Base-by-base conservation (phyloP, 140 eudicot species). In the Stevia rebaudiana region DNA sequence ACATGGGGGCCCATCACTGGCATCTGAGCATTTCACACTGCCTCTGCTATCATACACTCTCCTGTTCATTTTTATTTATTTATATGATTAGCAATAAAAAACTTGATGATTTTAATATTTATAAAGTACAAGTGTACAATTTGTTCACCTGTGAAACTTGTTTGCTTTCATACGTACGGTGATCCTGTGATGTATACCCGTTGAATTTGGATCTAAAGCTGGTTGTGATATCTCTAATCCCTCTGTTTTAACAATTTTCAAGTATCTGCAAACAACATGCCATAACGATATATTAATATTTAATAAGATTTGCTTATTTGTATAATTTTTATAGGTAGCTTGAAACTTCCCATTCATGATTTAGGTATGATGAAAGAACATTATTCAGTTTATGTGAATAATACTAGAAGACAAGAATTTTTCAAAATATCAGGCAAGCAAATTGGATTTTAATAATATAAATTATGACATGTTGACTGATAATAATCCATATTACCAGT, bases 111-210 rank as follows among this genome's bases (percentile, higher is more conserved):
- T 31, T 28, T 37, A 25, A 24, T 8, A 21, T 41, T 43, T 11
- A 56, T 31, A 11, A 50, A 48, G 30, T 19, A 40, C 11, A 30
- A 30, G 42, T 68, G 49, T 60, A 44, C 19, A 43, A 56, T 11
- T 17, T 10, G 42, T 51, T 77, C 53, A 91, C 98, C 92, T 84
- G 66, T 91, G 98, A 46, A 84, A 73, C 67, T 42, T 81, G 9
- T 70, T 83, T 69, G 74, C 65, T 77, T 84, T 82, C 35, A 67
- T 80, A 30, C 98, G 84, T 48, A 87, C 70, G 5, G 98, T 91
- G 58, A 91, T 91, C 75, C 98, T 81, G 65, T 91, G 98, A 83
- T 91, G 98, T 82, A 91, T 91, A 28, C 88, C 98, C 51, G 98
- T 91, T 43, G 98, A 91, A 71, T 91, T 87, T 57, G 94, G 95